Base-by-base conservation (phyloP, 768 basidiomycete species). In the Suillus lakei region DNA sequence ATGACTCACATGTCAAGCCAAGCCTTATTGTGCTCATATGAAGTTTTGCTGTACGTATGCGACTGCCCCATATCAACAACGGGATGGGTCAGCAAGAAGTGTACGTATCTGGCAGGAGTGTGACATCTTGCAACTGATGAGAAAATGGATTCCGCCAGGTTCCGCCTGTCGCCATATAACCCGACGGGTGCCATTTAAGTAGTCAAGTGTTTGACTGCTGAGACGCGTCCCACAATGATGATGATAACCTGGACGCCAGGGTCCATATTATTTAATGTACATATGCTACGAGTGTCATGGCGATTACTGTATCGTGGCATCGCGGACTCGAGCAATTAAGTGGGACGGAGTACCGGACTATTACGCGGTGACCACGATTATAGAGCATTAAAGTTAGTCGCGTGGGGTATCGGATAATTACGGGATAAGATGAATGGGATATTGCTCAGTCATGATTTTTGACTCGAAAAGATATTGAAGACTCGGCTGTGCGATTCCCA, bases 401-500 rank as follows among this genome's bases (percentile, higher is more conserved):
- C 23, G 26, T 51, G 53, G 30, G 53, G 53, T 54, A 54, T 54
- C 53, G 53, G 53, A 34, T 1, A 32, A 54, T 54, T 54, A 54
- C 53, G 53, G 53, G 32, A 30, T 32, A 54, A 15, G 38, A 38
- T 38, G 34, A 34, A n/a, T n/a, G n/a, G 21, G 3, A 44, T 39
- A 39, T 43, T 43, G 41, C 16, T 41, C 34, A 34, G 34, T 34
- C 34, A 34, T 43, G 41, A 43, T 43, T 18, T 41, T 43, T 18
- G 16, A 43, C 41, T 43, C 10, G 9, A 34, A 34, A 34, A 34
- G 34, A 34, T 34, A 32, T 32, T 36, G 36, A 36, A 9, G 36
- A 36, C 2, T 36, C 32, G 32, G 23, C 4, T 48, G 48, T 16
- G 39, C 16, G 18, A 64, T 67, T 64, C 64, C 66, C 66, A 65